A percentile compares a stretch with the other conserved stretches of the same genome.
phyloP scores from a whole-genome alignment of 805 yeast species.

The Starmerella gropengiesseri region DNA sequence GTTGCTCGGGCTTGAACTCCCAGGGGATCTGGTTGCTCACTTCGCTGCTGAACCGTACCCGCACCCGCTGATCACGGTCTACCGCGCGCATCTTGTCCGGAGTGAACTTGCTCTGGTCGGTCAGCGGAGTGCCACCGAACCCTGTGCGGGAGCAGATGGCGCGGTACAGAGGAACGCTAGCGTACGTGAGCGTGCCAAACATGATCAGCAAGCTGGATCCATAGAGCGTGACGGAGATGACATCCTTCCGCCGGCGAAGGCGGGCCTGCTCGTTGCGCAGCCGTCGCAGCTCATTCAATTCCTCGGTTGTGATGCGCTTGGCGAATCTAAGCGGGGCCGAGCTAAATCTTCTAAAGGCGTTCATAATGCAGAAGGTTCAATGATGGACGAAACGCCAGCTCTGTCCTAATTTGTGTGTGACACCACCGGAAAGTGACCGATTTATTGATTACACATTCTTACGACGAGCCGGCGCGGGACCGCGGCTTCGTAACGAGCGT shows the following conservation, averaged over 20 bases:
- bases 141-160: conserved; percentile 91
- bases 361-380: neutral
- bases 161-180: conserved; percentile 86
- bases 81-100: conserved; percentile 83
- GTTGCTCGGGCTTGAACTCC: conserved; percentile 88
- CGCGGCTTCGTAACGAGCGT: too few relatives aligned
- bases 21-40: conserved; percentile 86
- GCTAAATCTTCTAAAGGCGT: conserved; percentile 5
- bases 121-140: conserved; percentile 90
- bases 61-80: conserved; percentile 67
- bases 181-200: conserved; percentile 54
- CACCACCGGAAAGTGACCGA: too few relatives aligned
- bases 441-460: too few relatives aligned
- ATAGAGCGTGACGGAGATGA: conserved; percentile 22
- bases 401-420: too few relatives aligned
- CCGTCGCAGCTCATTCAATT: conserved; percentile 12
- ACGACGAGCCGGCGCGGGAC: too few relatives aligned
- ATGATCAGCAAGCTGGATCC: conserved; percentile 20
- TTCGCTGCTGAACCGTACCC: conserved; percentile 83
- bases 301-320: conserved; percentile 13
- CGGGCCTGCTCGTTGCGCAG: conserved; percentile 11
- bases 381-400: too few relatives aligned
- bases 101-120: conserved; percentile 69
- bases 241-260: conserved; percentile 13
- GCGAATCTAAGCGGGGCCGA: conserved; percentile 7